Base-by-base conservation (phyloP, 2,329 filamentous ascomycete genomes). In the Penicillium palitans region DNA sequence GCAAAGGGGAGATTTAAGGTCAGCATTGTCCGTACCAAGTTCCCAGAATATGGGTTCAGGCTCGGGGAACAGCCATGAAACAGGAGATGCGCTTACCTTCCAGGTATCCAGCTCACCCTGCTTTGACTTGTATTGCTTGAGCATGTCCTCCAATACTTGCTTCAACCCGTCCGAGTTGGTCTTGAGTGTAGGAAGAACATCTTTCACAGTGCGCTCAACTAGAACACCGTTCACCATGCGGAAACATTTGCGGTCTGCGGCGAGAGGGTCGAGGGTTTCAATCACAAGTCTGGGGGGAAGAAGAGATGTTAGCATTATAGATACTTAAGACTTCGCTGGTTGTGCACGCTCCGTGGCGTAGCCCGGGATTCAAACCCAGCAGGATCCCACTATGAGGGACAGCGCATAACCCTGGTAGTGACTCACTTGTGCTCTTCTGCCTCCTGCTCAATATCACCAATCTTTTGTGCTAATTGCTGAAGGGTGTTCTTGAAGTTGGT, bases 181-280 rank as follows among this genome's bases (percentile, higher is more conserved):
- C 79, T 91, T 89, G 61, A 99, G 82, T 27, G 91, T 90, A 6
- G 95, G 95, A 55, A 96, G 83, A 13, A 99, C 91, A 75, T 98
- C 95, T 76, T 91, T 84, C 66, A 99, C 91, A 17, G 93, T 98
- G 67, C 93, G 85, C 80, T 99, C 95, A 54, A 96, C 91, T 58
- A 99, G 81, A 25, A 98, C 93, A 46, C 95, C 95, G 76, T 99
- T 98, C 76, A 99, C 96, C 85, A 99, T 91, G 68, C 95, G 93
- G 79, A 98, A 99, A 79, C 93, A 98, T 80, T 97, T 99, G 70
- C 95, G 90, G 66, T 96, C 90, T 63, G 83, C 84, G 1, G 90
- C 83, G 25, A 98, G 84, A 46, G 93, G 93, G 59, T 89, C 84
- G 63, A 99, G 80, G 4, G 93, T 98, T 73, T 98, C 93, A 52